These are phyloP conservation scores for Mucor piriformis DNA, from an alignment of 371 early-diverging fungal species.

Conservation along the genomic window DNA sequence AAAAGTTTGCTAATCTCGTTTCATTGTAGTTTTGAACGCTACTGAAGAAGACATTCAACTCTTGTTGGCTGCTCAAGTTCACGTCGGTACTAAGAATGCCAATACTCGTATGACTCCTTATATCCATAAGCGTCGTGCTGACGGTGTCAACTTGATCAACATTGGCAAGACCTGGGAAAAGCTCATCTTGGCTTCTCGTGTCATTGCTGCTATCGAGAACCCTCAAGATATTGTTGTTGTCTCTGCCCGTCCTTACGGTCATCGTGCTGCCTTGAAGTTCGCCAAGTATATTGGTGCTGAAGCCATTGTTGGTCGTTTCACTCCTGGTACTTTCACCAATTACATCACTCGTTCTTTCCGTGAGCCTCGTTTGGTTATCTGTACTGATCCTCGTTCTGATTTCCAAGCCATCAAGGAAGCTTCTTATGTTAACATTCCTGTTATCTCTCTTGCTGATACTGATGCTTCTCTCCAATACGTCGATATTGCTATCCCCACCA, in stretches of 20 bases:
- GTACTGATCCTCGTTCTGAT: constrained; percentile 98
- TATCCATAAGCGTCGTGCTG: constrained; percentile 91
- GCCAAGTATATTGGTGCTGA: constrained; percentile 96
- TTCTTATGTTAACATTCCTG: constrained; percentile 98
- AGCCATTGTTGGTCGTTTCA: constrained; percentile 99
- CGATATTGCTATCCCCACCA: constrained; percentile 99
- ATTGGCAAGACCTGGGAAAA: constrained; percentile 99
- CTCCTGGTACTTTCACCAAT: constrained; percentile 99
- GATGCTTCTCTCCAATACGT: constrained; percentile 94
- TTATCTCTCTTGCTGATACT: constrained; percentile 98
- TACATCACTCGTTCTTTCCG: constrained; percentile 97
- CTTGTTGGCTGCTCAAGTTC: constrained; percentile 89
- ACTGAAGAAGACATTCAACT: constrained; percentile 91
- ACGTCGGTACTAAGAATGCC: constrained; percentile 90
- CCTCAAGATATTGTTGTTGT: constrained; percentile 95
- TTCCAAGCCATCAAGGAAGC: constrained; percentile 98
- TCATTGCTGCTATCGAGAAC: constrained; percentile 96
- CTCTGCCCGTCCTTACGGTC: constrained; percentile 96
- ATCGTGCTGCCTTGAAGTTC: constrained; percentile 98
- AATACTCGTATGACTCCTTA: constrained; percentile 90
- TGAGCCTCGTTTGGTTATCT: constrained; percentile 98
- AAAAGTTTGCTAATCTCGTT: not conserved
- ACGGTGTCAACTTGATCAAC: constrained; percentile 97
- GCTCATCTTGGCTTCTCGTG: constrained; percentile 96
- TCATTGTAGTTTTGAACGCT: constrained; percentile 54